Base-by-base conservation (phyloP, 2,329 filamentous ascomycete species). In the Epichloe bromicola region DNA sequence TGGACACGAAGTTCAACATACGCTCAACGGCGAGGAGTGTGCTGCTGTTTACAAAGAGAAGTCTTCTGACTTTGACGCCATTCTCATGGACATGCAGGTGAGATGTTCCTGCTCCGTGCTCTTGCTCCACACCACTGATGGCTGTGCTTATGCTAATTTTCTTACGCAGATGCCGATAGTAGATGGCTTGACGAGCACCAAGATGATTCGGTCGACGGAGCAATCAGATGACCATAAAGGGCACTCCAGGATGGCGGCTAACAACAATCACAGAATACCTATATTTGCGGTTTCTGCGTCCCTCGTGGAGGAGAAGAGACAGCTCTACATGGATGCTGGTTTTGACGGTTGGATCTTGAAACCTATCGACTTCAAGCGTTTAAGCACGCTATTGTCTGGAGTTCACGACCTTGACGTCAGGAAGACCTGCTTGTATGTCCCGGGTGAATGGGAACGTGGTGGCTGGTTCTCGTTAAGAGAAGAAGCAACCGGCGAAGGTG, bases 51-150 rank as follows among this genome's bases (percentile, higher is more conserved):
- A 86, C 63, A 75, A 74, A 47, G 83, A 87, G 44, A 75, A 74
- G 48, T 72, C 82, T 0, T 65, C 65, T 26, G 67, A 69, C 20
- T 93, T 86, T 60, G 88, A 95, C 63, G 82, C 88, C 5, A 74
- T 95, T 46, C 73, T 95, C 55, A 95, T 95, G 89, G 89, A 95
- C 62, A 88, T 95, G 78, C 88, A 95, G 75, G 88, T 89, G 63
- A 66, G 79, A 67, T 26, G 39, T n/a, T 14, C 17, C 44, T 56
- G 53, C 40, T 42, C 11, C 8, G 3, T 14, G 8, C n/a, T 43
- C 15, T 38, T 6, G 30, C 10, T 14, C 2, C 17, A 20, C 17
- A 39, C 17, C 14, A 30, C 17, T 23, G 6, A 17, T 15, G 12
- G 20, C 6, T 17, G 8, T 20, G 11, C 20, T 23, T 19, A 26